Percentiles rank a stretch among this genome's conserved stretches.
Conservation (phyloP, 2,329 filamentous ascomycete genomes). For the Mariannaea elegans region DNA sequence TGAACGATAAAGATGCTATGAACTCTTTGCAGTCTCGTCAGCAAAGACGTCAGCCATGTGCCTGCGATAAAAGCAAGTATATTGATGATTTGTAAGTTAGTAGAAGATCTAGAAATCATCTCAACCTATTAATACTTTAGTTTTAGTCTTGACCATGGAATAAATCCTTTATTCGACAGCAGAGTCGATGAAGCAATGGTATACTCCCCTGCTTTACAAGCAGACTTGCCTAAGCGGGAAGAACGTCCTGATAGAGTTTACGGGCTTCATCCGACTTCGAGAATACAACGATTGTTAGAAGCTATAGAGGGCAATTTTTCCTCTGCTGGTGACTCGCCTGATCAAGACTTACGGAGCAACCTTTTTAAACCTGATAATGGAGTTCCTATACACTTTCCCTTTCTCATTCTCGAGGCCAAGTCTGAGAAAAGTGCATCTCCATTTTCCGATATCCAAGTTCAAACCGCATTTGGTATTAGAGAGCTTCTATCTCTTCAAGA, state of each 20-base stretch:
- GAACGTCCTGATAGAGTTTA: constrained; percentile 7
- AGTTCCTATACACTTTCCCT: constrained; percentile 19
- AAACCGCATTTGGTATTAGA: constrained; percentile 25
- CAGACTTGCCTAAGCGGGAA: background rate
- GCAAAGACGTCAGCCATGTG: background rate
- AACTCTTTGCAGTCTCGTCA: background rate
- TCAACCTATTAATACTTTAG: background rate
- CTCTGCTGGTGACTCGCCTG: no score
- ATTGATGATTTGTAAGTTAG: background rate
- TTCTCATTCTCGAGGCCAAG: constrained; percentile 24
- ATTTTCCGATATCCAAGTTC: constrained; percentile 13
- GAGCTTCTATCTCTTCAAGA: constrained; percentile 20
- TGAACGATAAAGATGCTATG: background rate
- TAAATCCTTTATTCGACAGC: constrained; percentile 5
- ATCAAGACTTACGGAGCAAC: no score
- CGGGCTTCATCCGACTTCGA: background rate
- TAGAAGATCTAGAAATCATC: background rate
- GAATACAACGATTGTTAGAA: background rate
- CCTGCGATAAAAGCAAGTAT: background rate
- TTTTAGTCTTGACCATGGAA: background rate
- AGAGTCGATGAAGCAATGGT: background rate
- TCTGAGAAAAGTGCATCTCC: constrained; percentile 10
- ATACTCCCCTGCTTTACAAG: background rate
- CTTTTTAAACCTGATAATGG: background rate
- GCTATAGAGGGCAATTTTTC: no score